Conservation (phyloP, 495 filamentous ascomycete genomes). For the Tuber brumale region DNA sequence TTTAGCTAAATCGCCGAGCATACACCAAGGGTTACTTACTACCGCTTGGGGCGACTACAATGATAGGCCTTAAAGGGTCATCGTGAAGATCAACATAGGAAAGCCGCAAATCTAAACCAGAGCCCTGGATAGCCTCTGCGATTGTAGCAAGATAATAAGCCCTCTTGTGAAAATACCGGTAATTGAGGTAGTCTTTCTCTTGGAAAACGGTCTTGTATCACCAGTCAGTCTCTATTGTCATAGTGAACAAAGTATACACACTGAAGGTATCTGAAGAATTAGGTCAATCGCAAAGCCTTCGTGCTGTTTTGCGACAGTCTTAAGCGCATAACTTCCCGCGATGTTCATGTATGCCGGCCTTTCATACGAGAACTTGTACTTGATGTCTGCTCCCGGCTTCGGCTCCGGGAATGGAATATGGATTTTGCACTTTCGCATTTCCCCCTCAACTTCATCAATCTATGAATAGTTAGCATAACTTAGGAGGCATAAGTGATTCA, state of each 20-base stretch:
- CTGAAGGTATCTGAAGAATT: constrained; percentile 71
- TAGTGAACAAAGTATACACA: constrained; percentile 28
- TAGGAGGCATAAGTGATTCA: neutral
- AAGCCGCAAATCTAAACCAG: constrained; percentile 34
- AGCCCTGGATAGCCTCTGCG: constrained; percentile 58
- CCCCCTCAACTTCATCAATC: constrained; percentile 61
- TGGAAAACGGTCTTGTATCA: constrained; percentile 59
- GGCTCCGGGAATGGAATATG: constrained; percentile 75
- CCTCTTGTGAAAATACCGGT: constrained; percentile 90
- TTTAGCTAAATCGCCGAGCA: neutral
- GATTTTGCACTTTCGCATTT: constrained; percentile 61
- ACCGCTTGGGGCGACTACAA: constrained; percentile 51
- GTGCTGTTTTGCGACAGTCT: constrained; percentile 60
- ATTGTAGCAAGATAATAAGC: constrained; percentile 85
- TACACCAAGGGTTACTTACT: constrained; percentile 15
- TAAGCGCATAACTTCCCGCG: constrained; percentile 76
- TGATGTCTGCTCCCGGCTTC: constrained; percentile 60
- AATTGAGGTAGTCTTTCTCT: constrained; percentile 88
- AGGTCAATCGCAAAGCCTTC: constrained; percentile 63
- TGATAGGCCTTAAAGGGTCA: constrained; percentile 67
- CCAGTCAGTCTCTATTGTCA: constrained; percentile 12
- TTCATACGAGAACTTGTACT: constrained; percentile 72
- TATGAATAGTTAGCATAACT: constrained; percentile 36
- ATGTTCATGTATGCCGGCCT: constrained; percentile 76
- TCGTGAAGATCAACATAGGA: constrained; percentile 51